Evolutionary conservation across 495 filamentous ascomycete species (phyloP), one percentile per base, ranked within the genome.

Genomic region (Extremus antarcticus): DNA sequence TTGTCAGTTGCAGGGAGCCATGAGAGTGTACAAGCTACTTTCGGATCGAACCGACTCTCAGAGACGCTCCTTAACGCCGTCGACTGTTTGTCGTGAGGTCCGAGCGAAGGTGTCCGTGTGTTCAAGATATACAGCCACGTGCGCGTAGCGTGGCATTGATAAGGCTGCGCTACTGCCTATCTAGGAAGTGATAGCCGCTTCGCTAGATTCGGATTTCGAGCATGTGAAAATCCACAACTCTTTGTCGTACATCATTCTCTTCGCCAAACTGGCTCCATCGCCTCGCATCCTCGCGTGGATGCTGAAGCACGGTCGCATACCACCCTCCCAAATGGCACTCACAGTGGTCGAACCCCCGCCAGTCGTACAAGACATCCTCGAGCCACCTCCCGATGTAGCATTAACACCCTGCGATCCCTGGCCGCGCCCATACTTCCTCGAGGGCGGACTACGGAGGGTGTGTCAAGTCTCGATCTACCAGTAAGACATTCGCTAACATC

Each of bases 351-450:
- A 79, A 50, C 59, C 43, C 10, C 52, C 54, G 17, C 56, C 54
- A 4, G 58, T 61, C 49, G 29, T 52, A 20, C 56, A 50, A 2
- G 58, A 65, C 24, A 43, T 38, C 43, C 55, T 69, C 29, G 45
- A 55, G 9, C 59, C 59, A 45, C 71, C 80, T n/a, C 76, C 82
- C 29, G 62, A 74, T 15, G 77, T 82, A 13, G 62, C 81, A 25
- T 70, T 76, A 2, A 83, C 83, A 0, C 82, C 85, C 19, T 77
- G 74, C 59, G 81, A 85, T 58, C 77, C 80, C 9, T 85, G 77
- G 78, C 82, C 84, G 22, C 73, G 76, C 58, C 81, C 78, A 10
- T 95, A 95, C 67, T 86, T 82, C 60, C 69, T 94, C 52, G 85
- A 92, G 50, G 80, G 83, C 61, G 87, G 85, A 10, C 68, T 95